A percentile compares a stretch with the other conserved stretches of the same genome.
phyloP scores from a whole-genome alignment of 306 rosid species.

The Vigna hirtella region DNA sequence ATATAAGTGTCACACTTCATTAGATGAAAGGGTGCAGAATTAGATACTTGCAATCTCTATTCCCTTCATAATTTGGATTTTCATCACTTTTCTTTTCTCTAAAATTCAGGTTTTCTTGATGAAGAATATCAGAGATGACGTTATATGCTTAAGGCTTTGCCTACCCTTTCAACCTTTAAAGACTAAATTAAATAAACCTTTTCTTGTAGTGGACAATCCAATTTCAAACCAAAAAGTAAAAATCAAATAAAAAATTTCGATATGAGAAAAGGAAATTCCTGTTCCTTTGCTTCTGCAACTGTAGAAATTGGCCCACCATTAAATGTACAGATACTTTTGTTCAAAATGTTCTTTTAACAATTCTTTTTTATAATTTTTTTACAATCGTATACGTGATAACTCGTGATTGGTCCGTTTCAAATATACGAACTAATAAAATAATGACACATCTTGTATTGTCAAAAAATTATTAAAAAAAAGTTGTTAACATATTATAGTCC shows the following conservation, averaged over 20 bases:
- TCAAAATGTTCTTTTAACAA: too few relatives aligned
- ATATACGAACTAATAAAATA: too few relatives aligned
- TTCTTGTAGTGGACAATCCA: constrained; percentile 31
- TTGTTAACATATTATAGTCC: too few relatives aligned
- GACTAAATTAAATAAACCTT: constrained; percentile 20
- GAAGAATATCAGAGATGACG: constrained; percentile 42
- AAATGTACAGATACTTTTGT: too few relatives aligned
- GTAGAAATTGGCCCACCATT: constrained; percentile 2
- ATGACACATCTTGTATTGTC: too few relatives aligned
- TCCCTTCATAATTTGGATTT: constrained; percentile 33
- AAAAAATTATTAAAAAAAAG: too few relatives aligned
- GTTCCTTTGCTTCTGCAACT: background rate
- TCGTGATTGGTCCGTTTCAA: too few relatives aligned
- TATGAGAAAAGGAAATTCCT: constrained; percentile 38
- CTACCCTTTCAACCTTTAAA: constrained; percentile 17
- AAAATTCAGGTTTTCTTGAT: constrained; percentile 38
- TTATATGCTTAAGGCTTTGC: constrained; percentile 32
- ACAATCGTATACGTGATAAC: accelerated
- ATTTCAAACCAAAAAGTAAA: background rate
- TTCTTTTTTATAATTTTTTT: too few relatives aligned
- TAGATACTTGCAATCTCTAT: constrained; percentile 40
- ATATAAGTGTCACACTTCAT: constrained; percentile 27
- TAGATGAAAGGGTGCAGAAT: constrained; percentile 37
- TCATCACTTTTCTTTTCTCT: background rate
- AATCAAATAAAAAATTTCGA: background rate